A percentile compares a stretch with the other conserved stretches of the same genome.
Evolutionary conservation across 352 stramenopile species (phyloP).

Genomic region (Phytophthora europaea): DNA sequence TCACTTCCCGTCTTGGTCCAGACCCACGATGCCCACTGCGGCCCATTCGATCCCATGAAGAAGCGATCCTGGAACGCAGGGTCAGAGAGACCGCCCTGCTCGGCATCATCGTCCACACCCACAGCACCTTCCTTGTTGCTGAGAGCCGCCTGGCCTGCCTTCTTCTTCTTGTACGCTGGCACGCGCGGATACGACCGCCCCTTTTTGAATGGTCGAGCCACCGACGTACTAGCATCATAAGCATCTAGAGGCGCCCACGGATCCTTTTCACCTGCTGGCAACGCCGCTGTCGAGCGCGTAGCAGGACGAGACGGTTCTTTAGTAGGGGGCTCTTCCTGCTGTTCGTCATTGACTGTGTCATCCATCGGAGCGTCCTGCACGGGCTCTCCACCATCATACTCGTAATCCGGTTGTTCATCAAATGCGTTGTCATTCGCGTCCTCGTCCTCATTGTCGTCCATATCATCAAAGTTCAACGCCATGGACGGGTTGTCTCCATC

Average conservation of each 20-base stretch:
- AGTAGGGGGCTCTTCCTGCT: slow-evolving; percentile 4
- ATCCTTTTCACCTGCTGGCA: slow-evolving; percentile 52
- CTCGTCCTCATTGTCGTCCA: slow-evolving; percentile 45
- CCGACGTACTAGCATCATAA: slow-evolving; percentile 78
- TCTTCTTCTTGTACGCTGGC: slow-evolving; percentile 55
- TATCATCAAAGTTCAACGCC: slow-evolving; percentile 57
- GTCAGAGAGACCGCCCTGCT: slow-evolving; percentile 65
- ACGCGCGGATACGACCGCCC: slow-evolving; percentile 70
- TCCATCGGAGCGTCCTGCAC: slow-evolving; percentile 35
- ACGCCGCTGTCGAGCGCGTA: neutral
- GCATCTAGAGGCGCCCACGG: slow-evolving; percentile 79
- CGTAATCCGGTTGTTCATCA: slow-evolving; percentile 43
- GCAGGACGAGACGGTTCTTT: slow-evolving; percentile 1
- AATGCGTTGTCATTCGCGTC: slow-evolving; percentile 31
- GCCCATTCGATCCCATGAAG: slow-evolving; percentile 52
- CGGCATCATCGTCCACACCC: slow-evolving; percentile 49
- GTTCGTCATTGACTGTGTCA: slow-evolving; percentile 9
- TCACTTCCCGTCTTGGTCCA: slow-evolving; percentile 66
- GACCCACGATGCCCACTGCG: slow-evolving; percentile 81
- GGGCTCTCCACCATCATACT: slow-evolving; percentile 41
- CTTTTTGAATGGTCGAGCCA: slow-evolving; percentile 78
- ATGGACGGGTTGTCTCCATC: slow-evolving; percentile 36
- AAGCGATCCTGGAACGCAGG: slow-evolving; percentile 74
- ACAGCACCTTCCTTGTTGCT: slow-evolving; percentile 50
- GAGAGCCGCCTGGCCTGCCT: slow-evolving; percentile 18